Evolutionary conservation across 768 basidiomycete genomes (phyloP), one percentile per base, ranked within the genome.

Genomic region (Filobasidium wieringae): DNA sequence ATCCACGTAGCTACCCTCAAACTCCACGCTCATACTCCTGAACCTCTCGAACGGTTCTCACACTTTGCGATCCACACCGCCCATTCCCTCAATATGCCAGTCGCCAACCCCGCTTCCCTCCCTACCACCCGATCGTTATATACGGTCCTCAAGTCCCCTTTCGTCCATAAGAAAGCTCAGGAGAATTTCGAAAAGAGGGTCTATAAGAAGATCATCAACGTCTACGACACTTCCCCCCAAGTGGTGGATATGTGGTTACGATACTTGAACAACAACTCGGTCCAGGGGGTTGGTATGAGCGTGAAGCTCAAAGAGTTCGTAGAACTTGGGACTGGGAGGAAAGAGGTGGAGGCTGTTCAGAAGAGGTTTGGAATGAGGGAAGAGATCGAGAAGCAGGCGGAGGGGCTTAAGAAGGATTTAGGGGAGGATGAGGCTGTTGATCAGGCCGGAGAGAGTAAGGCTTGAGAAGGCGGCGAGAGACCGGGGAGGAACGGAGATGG

Each of bases 181-280:
- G 91, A 97, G 77, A 97, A 96, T 75, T 97, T 93, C 71, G 85
- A 90, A 71, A 78, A 88, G 27, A 80, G 78, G 66, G 83, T 84
- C 53, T 86, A 92, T 69, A 87, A 86, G 68, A 81, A 92, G 11
- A 80, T 80, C 36, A 82, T 97, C 75, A 92, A 90, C 74, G 87
- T 90, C 0, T 97, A 81, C 79, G 93, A 97, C 73, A 82, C 90
- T 17, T 80, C 91, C 67, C 76, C 80, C 2, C 82, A 84, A 64
- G 83, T 88, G 5, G 78, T 97, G 11, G 81, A 85, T 29, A 78
- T 81, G 59, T 95, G 86, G 88, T 74, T 88, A 53, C 76, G 79
- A 63, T 97, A 93, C 68, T 71, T 97, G 36, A 76, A 82, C 64
- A 77, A 77, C 62, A 84, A 96, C 73, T 79, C 80, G 40, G 72